phyloP scores from a whole-genome alignment of 768 basidiomycete genomes.

The Phylloporus rhodoxanthus region DNA sequence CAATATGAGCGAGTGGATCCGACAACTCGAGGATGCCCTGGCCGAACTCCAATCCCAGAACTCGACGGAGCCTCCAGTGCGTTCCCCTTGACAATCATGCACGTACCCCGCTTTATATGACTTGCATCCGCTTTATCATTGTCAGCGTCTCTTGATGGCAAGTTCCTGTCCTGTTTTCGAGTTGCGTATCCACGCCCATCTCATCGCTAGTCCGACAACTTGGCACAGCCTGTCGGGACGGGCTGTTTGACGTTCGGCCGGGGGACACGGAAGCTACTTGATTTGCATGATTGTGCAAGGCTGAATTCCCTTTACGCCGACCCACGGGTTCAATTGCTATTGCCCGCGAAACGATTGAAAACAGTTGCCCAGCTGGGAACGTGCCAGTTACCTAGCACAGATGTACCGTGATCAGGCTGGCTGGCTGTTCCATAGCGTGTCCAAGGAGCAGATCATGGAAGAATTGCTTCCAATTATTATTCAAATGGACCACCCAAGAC shows the following conservation, averaged over 20 bases:
- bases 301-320: constrained; percentile 65
- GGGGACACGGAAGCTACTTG: constrained; percentile 26
- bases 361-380: constrained; percentile 50
- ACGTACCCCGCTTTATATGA: constrained; percentile 8
- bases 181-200: constrained; percentile 5
- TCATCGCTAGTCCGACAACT: constrained; percentile 23
- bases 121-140: constrained; percentile 8
- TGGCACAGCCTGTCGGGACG: constrained; percentile 6
- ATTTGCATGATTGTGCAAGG: constrained; percentile 48
- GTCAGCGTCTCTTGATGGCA: constrained; percentile 32
- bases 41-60: constrained; percentile 43
- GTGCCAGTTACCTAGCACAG: constrained; percentile 40
- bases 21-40: constrained; percentile 58
- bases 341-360: constrained; percentile 45
- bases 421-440: constrained; percentile 49
- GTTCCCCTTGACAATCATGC: constrained; percentile 19
- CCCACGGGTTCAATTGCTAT: constrained; percentile 46
- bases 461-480: constrained; percentile 42
- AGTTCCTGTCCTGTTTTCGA: constrained; percentile 7
- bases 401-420: constrained; percentile 43
- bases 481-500: constrained; percentile 14
- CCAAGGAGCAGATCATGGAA: constrained; percentile 39
- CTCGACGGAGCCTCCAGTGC: constrained; percentile 54
- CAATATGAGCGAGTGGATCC: constrained; percentile 48
- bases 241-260: constrained; percentile 21